A percentile compares a stretch with the other conserved stretches of the same genome.
These are phyloP conservation scores for Pseudonitzschia delicatissima DNA, from an alignment of 108 stramenopile species.

Conservation along the genomic window DNA sequence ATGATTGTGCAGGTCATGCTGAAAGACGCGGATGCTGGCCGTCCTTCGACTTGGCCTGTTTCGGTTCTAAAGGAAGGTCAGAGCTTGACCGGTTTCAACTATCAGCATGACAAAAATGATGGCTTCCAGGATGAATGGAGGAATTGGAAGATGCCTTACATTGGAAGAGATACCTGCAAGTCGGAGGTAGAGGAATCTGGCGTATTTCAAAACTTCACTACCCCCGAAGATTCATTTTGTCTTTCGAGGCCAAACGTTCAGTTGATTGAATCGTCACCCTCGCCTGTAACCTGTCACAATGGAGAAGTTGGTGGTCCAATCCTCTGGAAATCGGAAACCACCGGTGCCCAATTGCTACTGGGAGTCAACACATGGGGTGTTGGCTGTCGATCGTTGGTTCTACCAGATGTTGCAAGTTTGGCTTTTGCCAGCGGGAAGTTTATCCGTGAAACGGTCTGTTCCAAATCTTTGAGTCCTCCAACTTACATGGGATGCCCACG, in stretches of 20 bases:
- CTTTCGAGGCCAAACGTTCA: no score
- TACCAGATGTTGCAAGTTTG: neutral
- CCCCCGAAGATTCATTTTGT: no score
- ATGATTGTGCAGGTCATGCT: neutral
- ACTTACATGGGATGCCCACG: slow-evolving; percentile 24
- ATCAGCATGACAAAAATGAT: neutral
- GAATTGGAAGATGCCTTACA: neutral
- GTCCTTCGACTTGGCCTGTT: neutral
- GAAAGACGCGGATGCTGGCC: neutral
- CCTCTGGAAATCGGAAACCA: neutral
- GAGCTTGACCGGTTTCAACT: neutral
- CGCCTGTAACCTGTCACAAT: neutral
- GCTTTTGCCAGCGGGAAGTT: slow-evolving; percentile 15
- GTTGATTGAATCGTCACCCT: no score
- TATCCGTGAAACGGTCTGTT: slow-evolving; percentile 6
- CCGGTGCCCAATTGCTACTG: neutral
- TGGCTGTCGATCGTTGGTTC: neutral
- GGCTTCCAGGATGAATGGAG: neutral
- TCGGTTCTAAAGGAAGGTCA: neutral
- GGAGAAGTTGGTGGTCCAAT: neutral
- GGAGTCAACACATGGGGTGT: neutral
- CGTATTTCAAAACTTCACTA: no score
- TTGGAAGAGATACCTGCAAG: neutral
- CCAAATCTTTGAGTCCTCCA: slow-evolving; percentile 30
- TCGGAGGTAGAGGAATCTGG: no score